Base-by-base conservation (phyloP, 306 rosid species). In the Vigna reflexopilosa region DNA sequence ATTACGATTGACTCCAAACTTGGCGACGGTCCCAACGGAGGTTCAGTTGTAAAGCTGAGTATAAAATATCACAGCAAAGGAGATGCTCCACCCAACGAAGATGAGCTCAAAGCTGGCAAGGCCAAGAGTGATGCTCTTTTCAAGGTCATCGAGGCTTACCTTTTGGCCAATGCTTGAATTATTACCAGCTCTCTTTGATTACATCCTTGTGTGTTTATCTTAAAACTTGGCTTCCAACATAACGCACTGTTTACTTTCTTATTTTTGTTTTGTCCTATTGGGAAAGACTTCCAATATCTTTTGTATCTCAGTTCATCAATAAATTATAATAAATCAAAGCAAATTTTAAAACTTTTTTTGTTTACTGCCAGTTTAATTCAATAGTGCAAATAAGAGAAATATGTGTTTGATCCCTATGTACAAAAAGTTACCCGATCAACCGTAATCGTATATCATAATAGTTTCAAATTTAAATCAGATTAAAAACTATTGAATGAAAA, bases 81-180 rank as follows among this genome's bases (percentile, higher is more conserved):
- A 28, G 67, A 61, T 61, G 67, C 67, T 24, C 34, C 13, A 5
- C 64, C 64, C 34, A 5, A 24, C 0, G 9, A 58, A 58, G 9
- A 58, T 0, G 17, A 58, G 0, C n/a, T 77, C 67, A 67, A 81
- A 49, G 44, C 5, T 22, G 88, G 81, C 1, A 85, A 85, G n/a
- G 85, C 78, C 9, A 85, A 56, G 75, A 77, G 81, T 1, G 88
- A 85, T 51, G 74, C 61, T 14, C 83, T 85, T 32, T 85, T 85
- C 78, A 85, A 73, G 76, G 83, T 77, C 76, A 61, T 85, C 14
- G 88, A 85, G 49, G 78, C 54, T 26, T 85, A 81, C 13, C 72
- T 85, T 75, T 61, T 81, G 75, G 85, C 83, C 13, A 57, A 81
- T 32, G 36, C 36, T 32, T 32, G 36, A 32, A 32, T 32, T 32